Conservation (phyloP, 2,329 filamentous ascomycete species). For the Aspergillus proliferans region DNA sequence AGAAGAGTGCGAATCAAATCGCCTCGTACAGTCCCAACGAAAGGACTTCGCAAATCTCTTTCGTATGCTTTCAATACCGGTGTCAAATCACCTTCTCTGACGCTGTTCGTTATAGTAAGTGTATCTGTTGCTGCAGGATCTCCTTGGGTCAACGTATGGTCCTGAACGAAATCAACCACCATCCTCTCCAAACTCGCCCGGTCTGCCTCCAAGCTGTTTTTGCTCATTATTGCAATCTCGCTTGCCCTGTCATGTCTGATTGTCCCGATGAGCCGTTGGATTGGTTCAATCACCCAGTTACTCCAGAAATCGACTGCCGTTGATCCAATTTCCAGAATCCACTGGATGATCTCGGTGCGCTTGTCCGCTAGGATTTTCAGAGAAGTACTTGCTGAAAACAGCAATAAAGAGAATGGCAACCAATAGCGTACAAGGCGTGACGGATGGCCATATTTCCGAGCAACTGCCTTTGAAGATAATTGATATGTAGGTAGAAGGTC, state of each 20-base stretch:
- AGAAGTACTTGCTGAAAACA: constrained; percentile 83
- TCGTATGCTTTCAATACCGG: constrained; percentile 89
- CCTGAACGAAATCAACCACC: constrained; percentile 91
- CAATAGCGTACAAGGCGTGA: constrained; percentile 75
- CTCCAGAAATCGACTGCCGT: constrained; percentile 87
- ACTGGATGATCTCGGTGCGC: constrained; percentile 68
- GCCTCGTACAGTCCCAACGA: constrained; percentile 74
- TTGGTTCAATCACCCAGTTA: constrained; percentile 91
- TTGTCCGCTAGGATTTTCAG: constrained; percentile 69
- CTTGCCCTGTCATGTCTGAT: constrained; percentile 89
- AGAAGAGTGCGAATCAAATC: constrained; percentile 84
- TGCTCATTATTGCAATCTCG: constrained; percentile 95
- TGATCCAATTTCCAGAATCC: constrained; percentile 70
- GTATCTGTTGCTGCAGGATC: constrained; percentile 60
- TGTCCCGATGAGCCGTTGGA: constrained; percentile 75
- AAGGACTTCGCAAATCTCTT: constrained; percentile 73
- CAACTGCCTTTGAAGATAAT: constrained; percentile 49
- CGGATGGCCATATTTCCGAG: constrained; percentile 66
- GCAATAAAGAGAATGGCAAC: constrained; percentile 64
- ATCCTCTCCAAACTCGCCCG: constrained; percentile 89
- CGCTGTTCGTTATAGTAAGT: constrained; percentile 66
- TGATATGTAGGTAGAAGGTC: constrained; percentile 63
- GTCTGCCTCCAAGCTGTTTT: constrained; percentile 82
- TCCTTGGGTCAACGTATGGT: constrained; percentile 55
- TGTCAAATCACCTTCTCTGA: constrained; percentile 87